Evolutionary conservation across 176 grass and related monocot species (phyloP).

Genomic region (Aegilops umbellulata): DNA sequence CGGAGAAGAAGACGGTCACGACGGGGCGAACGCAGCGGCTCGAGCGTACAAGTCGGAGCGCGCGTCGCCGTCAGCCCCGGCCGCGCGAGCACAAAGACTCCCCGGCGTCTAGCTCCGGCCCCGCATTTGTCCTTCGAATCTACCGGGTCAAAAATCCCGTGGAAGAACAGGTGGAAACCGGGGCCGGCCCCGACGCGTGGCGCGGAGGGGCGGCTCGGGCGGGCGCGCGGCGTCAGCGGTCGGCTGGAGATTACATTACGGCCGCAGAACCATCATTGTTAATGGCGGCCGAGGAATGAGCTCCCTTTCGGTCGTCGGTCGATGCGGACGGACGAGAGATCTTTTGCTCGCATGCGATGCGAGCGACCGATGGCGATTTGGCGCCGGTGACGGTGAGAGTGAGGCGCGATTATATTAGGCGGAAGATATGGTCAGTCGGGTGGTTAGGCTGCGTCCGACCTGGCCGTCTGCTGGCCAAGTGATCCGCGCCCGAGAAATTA

Average conservation of each 20-base stretch:
- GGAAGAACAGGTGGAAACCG: not conserved
- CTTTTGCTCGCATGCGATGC: not conserved
- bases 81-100: not conserved
- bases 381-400: not conserved
- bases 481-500: not conserved
- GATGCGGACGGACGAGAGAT: not conserved
- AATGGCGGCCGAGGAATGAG: conserved; percentile 7
- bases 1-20: not conserved
- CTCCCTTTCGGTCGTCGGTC: not conserved
- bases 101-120: not conserved
- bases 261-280: not conserved
- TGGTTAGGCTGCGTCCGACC: not conserved
- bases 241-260: conserved; percentile 42
- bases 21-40: not conserved
- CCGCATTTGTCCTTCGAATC: not conserved
- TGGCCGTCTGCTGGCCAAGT: not conserved
- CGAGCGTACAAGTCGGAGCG: not conserved
- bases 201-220: not conserved
- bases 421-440: not conserved
- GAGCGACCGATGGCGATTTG: not conserved
- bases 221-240: conserved; percentile 37
- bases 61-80: not conserved
- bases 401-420: not conserved
- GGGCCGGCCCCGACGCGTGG: not conserved
- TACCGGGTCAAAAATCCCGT: not conserved